A percentile compares a stretch with the other conserved stretches of the same genome.
Evolutionary conservation across 2,329 filamentous ascomycete species (phyloP).

Genomic region (Fusarium decemcellulare): DNA sequence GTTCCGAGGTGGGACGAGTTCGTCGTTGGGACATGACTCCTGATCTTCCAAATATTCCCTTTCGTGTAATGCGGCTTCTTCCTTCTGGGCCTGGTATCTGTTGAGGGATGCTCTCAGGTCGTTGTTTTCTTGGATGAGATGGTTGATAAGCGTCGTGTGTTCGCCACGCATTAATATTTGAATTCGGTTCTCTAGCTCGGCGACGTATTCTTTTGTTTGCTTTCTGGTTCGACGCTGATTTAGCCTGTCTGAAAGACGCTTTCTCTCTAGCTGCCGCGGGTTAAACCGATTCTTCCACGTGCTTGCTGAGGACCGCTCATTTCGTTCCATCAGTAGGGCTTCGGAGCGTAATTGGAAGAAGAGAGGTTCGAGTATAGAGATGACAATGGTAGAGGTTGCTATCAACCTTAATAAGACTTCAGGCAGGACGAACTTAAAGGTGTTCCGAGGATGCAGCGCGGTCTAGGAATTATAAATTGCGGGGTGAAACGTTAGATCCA

Average conservation of each 20-base stretch:
- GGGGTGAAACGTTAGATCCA: no score
- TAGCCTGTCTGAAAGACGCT: neutral
- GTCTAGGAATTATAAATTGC: no score
- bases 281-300: neutral
- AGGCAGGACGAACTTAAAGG: no score
- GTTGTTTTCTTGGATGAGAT: neutral
- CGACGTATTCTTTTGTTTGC: neutral
- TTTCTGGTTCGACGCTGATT: neutral
- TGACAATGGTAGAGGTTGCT: neutral
- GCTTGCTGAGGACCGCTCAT: neutral
- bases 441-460: no score
- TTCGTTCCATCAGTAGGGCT: neutral
- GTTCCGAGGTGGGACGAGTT: neutral
- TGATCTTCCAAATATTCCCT: neutral
- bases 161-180: neutral
- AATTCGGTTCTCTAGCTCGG: neutral
- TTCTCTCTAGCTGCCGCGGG: neutral
- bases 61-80: neutral
- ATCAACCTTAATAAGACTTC: no score
- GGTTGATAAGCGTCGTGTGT: neutral
- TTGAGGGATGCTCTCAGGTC: neutral
- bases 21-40: neutral
- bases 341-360: neutral
- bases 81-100: neutral
- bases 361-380: neutral